Conservation (phyloP, 768 basidiomycete species). For the Boletus reticuloceps region DNA sequence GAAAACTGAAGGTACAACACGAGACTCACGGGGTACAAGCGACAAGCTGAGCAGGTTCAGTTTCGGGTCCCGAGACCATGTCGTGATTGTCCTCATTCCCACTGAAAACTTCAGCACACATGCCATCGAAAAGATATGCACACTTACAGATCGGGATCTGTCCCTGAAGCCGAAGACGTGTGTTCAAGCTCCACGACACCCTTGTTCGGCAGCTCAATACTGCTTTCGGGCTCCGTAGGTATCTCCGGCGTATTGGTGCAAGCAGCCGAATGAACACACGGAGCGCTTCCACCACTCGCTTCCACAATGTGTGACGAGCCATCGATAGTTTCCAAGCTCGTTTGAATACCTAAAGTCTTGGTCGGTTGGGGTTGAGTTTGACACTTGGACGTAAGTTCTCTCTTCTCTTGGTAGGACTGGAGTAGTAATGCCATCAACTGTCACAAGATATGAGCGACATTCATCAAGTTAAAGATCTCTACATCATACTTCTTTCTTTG, state of each 20-base stretch:
- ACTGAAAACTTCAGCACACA: neutral
- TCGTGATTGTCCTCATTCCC: neutral
- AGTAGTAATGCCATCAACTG: constrained; percentile 25
- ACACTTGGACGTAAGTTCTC: constrained; percentile 3
- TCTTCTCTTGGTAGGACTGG: constrained; percentile 24
- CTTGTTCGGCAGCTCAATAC: neutral
- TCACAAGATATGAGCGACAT: neutral
- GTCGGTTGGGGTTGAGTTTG: constrained; percentile 3
- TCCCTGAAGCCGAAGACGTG: neutral
- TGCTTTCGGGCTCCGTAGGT: neutral
- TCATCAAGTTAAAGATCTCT: neutral
- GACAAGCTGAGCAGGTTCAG: neutral
- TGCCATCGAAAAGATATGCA: neutral
- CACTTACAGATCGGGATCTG: constrained; percentile 10
- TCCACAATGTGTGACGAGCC: neutral
- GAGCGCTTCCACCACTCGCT: neutral
- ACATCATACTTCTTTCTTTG: constrained; percentile 26
- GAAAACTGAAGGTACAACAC: neutral
- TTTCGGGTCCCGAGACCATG: neutral
- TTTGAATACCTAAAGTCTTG: constrained; percentile 22
- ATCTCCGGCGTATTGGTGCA: neutral
- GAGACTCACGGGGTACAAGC: constrained; percentile 21
- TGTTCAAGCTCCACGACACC: neutral
- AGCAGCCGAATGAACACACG: neutral
- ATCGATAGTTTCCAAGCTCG: constrained; percentile 7